Conservation (phyloP, 768 basidiomycete genomes). For the Obba rivulosa region DNA sequence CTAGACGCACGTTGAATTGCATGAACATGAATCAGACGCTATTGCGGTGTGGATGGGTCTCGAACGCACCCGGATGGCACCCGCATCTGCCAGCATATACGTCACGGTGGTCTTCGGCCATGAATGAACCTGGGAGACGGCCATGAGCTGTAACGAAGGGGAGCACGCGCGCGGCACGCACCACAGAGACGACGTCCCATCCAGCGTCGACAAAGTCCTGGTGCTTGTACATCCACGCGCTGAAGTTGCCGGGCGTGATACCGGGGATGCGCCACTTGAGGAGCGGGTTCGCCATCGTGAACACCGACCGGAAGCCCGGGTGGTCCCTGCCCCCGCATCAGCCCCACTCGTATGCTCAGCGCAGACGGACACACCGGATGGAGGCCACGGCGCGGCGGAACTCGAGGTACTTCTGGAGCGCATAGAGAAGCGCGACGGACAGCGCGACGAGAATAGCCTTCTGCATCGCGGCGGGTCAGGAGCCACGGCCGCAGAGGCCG, state of each 20-base stretch:
- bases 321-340: constrained; percentile 5
- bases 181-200: constrained; percentile 20
- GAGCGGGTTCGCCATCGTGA: constrained; percentile 12
- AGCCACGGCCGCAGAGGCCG: too few species aligned
- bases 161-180: constrained; percentile 8
- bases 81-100: too few species aligned
- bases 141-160: too few species aligned
- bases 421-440: constrained; percentile 10
- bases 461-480: constrained; percentile 6
- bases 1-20: constrained; percentile 31
- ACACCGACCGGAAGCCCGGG: constrained; percentile 12
- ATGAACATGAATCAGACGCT: too few species aligned
- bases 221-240: constrained; percentile 16
- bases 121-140: neutral
- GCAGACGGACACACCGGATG: constrained; percentile 12
- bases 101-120: too few species aligned
- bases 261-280: constrained; percentile 13
- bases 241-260: constrained; percentile 14
- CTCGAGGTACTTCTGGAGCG: constrained; percentile 9
- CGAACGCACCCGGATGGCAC: too few species aligned
- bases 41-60: too few species aligned
- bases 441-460: constrained; percentile 7
- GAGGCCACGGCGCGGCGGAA: constrained; percentile 14
- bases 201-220: constrained; percentile 15
- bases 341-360: neutral